Conservation (phyloP, 495 filamentous ascomycete species). For the Lepraria neglecta region DNA sequence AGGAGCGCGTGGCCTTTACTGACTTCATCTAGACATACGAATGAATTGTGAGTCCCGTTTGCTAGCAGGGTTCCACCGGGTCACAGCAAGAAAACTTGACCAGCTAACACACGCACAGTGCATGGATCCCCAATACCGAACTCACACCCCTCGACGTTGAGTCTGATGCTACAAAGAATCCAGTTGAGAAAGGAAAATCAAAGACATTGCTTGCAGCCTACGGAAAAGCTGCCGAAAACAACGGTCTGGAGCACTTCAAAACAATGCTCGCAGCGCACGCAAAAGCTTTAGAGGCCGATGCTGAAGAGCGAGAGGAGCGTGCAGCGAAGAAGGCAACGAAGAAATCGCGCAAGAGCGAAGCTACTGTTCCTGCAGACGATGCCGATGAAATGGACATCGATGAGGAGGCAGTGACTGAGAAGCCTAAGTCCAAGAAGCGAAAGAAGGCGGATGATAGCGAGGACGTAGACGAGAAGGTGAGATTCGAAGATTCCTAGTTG, state of each 20-base stretch:
- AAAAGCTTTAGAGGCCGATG: constrained; percentile 53
- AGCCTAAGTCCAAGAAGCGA: constrained; percentile 59
- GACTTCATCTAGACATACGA: constrained; percentile 50
- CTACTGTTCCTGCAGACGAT: constrained; percentile 44
- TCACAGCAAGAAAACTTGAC: neutral
- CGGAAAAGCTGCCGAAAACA: constrained; percentile 60
- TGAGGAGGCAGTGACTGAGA: constrained; percentile 44
- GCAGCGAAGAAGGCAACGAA: constrained; percentile 42
- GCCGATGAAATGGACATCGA: constrained; percentile 69
- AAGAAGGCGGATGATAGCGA: constrained; percentile 62
- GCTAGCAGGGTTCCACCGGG: neutral
- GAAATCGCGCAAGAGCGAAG: constrained; percentile 52
- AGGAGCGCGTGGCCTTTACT: constrained; percentile 10
- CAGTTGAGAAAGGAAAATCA: constrained; percentile 62
- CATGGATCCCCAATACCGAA: constrained; percentile 76
- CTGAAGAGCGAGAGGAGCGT: constrained; percentile 59
- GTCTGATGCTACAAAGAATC: constrained; percentile 54
- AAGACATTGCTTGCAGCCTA: constrained; percentile 71
- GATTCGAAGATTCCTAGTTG: neutral
- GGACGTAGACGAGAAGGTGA: constrained; percentile 62
- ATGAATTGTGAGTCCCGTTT: constrained; percentile 76
- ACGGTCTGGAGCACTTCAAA: constrained; percentile 72
- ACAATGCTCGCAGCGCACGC: constrained; percentile 57
- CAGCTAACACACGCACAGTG: constrained; percentile 43
- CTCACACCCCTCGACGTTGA: constrained; percentile 59